Evolutionary conservation across 768 basidiomycete genomes (phyloP), one percentile per base, ranked within the genome.

Genomic region (Infundibulicybe gibba): DNA sequence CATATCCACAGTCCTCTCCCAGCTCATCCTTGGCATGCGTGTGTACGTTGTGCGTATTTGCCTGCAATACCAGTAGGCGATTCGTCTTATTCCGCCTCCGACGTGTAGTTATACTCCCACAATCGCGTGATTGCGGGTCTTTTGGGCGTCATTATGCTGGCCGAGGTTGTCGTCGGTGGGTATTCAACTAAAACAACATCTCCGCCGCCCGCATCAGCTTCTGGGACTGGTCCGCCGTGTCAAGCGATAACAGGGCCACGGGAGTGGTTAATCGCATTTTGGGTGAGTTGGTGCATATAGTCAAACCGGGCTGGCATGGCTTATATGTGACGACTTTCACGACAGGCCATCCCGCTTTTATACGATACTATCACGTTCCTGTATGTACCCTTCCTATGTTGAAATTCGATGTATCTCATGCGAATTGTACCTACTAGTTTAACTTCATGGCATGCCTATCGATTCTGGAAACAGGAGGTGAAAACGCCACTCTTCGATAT

Each of bases 1-100:
- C 1, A 51, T 58, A 3, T 58, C 52, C 3, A 55, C 56, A 15
- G 48, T 53, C 6, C 19, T 58, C 6, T 55, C 56, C n/a, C 56
- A 58, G 33, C 46, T 58, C 20, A 55, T 58, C 17, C 30, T 58
- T 15, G 56, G 56, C 5, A 49, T 44, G 40, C 51, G 54, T 32
- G 56, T 58, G 15, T 58, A 53, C 40, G 54, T 52, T 15, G 56
- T 54, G 46, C 13, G 48, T 42, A 16, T 8, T 25, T 25, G 3
- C 25, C 25, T 8, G 8, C 8, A 25, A 25, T 25, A 25, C 25
- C 8, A 25, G 4, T 25, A 3, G n/a, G n/a, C 25, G 25, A 3
- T 25, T 25, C 25, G 8, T 25, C 25, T 25, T 4, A 25, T 25
- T 25, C 8, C 8, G n/a, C n/a, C n/a, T n/a, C n/a, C n/a, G n/a